A percentile compares a stretch with the other conserved stretches of the same genome.
These are phyloP conservation scores for Ephemerocybe angulata DNA, from an alignment of 768 basidiomycete species.

Conservation along the genomic window DNA sequence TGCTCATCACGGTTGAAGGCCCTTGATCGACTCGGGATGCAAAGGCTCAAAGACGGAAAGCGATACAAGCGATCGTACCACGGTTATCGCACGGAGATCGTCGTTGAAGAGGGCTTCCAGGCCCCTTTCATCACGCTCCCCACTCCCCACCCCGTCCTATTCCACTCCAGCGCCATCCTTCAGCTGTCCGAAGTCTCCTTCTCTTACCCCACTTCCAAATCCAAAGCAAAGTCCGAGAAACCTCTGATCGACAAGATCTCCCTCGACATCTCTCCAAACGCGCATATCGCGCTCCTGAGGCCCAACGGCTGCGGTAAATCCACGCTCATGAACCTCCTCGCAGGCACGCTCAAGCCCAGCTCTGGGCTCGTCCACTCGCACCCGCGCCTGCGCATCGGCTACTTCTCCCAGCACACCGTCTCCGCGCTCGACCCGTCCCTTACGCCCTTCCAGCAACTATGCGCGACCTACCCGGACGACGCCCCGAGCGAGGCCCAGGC, in stretches of 20 bases:
- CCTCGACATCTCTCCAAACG: slow-evolving; percentile 25
- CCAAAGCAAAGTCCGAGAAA: slow-evolving; percentile 12
- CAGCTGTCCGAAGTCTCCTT: slow-evolving; percentile 32
- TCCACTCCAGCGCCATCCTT: slow-evolving; percentile 28
- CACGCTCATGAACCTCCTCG: slow-evolving; percentile 48
- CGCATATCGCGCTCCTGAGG: slow-evolving; percentile 26
- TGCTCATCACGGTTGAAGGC: slow-evolving; percentile 15
- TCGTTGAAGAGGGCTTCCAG: slow-evolving; percentile 33
- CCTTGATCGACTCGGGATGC: slow-evolving; percentile 32
- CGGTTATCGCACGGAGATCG: slow-evolving; percentile 30
- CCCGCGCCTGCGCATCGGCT: slow-evolving; percentile 51
- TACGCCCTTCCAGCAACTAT: slow-evolving; percentile 25
- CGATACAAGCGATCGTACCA: slow-evolving; percentile 30
- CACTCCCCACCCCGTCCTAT: slow-evolving; percentile 28
- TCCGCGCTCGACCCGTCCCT: slow-evolving; percentile 41
- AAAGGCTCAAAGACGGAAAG: slow-evolving; percentile 29
- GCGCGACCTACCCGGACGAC: slow-evolving; percentile 22
- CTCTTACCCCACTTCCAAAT: slow-evolving; percentile 16
- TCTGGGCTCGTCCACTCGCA: slow-evolving; percentile 50
- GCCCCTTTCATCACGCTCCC: slow-evolving; percentile 29
- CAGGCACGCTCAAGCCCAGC: slow-evolving; percentile 38
- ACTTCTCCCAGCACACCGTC: slow-evolving; percentile 62
- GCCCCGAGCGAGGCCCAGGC: slow-evolving; percentile 29
- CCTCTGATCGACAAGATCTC: slow-evolving; percentile 27
- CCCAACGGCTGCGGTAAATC: slow-evolving; percentile 57